Percentiles rank a stretch among this genome's conserved stretches.
These are phyloP conservation scores for Balakata baccata DNA, from an alignment of 345 rosid species.

Conservation along the genomic window DNA sequence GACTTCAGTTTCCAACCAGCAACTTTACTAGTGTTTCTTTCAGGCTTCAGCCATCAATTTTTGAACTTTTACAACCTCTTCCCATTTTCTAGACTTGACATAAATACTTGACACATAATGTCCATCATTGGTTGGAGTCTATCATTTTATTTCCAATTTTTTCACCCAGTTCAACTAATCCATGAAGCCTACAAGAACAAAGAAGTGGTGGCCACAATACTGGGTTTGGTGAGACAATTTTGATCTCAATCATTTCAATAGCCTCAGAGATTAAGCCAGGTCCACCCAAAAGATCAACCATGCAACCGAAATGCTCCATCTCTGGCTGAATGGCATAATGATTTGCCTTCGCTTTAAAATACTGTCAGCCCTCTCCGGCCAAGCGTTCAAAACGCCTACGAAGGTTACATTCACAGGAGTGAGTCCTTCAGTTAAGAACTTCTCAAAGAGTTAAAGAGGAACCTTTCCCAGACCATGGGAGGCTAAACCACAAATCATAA, in stretches of 20 bases:
- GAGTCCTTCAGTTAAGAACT: constrained; percentile 20
- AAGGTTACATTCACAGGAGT: constrained; percentile 28
- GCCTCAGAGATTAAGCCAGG: constrained; percentile 32
- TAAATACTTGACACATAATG: constrained; percentile 33
- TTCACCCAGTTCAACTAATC: constrained; percentile 26
- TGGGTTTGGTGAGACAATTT: constrained; percentile 14
- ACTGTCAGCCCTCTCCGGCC: constrained; percentile 21
- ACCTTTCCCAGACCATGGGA: constrained; percentile 31
- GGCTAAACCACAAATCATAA: constrained; percentile 33
- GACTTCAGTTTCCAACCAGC: constrained; percentile 33
- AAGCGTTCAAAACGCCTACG: constrained; percentile 28
- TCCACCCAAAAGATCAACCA: constrained; percentile 33
- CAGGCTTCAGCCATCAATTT: constrained; percentile 23
- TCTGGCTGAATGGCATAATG: constrained; percentile 26
- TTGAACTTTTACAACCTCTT: constrained; percentile 23
- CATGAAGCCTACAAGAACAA: constrained; percentile 29
- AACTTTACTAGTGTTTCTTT: constrained; percentile 21
- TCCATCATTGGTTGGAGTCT: constrained; percentile 22
- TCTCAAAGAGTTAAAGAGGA: constrained; percentile 23
- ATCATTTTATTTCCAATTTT: constrained; percentile 21
- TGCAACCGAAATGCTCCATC: constrained; percentile 37
- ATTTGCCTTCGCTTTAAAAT: constrained; percentile 24
- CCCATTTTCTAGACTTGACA: constrained; percentile 32
- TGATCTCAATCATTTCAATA: constrained; percentile 16
- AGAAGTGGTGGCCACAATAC: constrained; percentile 33